Evolutionary conservation across 2,329 filamentous ascomycete species (phyloP).

Genomic region (Periconia macrospinosa): DNA sequence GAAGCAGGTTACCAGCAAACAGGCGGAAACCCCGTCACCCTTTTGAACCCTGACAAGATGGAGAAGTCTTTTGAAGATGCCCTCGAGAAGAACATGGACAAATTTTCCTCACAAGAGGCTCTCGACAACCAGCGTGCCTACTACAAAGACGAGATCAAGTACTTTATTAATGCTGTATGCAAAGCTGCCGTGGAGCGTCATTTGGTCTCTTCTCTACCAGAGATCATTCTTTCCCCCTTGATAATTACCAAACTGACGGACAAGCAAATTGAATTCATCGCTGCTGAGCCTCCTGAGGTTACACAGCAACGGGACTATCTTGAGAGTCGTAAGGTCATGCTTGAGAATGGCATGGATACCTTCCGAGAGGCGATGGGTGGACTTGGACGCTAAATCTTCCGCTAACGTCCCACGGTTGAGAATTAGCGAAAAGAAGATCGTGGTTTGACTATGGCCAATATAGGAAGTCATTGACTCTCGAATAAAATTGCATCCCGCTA

Average conservation of each 20-base stretch:
- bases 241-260: constrained; percentile 36
- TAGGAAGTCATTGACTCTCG: too few relatives aligned
- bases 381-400: too few relatives aligned
- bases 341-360: constrained; percentile 39
- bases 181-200: constrained; percentile 41
- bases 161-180: constrained; percentile 33
- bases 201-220: constrained; percentile 28
- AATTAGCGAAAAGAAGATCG: too few relatives aligned
- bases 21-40: background rate
- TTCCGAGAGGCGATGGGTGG: constrained; percentile 18
- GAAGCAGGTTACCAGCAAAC: background rate
- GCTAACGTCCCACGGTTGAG: too few relatives aligned
- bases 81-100: constrained; percentile 33
- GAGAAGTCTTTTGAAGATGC: background rate
- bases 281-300: constrained; percentile 36
- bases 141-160: constrained; percentile 38
- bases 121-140: constrained; percentile 35
- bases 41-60: background rate
- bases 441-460: too few relatives aligned
- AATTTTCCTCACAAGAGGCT: constrained; percentile 30
- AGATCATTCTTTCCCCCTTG: constrained; percentile 32
- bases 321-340: constrained; percentile 29
- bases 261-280: constrained; percentile 35
- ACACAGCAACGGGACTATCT: constrained; percentile 29
- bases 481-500: too few relatives aligned